A percentile compares a stretch with the other conserved stretches of the same genome.
phyloP scores from a whole-genome alignment of 169 alveolate genomes.

The Plasmodium billcollinsi region DNA sequence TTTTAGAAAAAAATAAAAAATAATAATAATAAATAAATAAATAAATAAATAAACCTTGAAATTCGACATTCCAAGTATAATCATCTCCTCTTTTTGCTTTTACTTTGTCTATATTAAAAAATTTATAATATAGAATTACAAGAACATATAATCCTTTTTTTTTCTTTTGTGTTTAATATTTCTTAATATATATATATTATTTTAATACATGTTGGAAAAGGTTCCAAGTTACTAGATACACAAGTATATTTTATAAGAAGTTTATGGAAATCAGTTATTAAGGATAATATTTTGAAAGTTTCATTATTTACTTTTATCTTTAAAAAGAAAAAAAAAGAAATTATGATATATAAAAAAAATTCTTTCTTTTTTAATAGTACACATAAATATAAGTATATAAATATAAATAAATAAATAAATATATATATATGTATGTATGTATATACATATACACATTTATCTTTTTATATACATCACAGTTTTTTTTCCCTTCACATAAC shows the following conservation, averaged over 20 bases:
- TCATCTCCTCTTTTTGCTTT: slow-evolving; percentile 65
- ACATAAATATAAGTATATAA: no score
- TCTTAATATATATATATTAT: background rate
- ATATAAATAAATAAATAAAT: background rate
- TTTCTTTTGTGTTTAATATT: background rate
- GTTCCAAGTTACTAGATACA: slow-evolving; percentile 13
- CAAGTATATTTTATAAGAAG: slow-evolving; percentile 65
- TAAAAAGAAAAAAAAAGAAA: background rate
- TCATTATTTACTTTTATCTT: slow-evolving; percentile 62
- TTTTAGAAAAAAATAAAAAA: background rate
- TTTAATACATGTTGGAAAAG: slow-evolving; percentile 55
- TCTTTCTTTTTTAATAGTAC: no score
- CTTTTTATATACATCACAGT: slow-evolving; percentile 63
- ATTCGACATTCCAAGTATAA: slow-evolving; percentile 59
- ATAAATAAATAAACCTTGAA: slow-evolving; percentile 53
- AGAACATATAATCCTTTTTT: slow-evolving; percentile 20
- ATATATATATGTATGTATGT: no score
- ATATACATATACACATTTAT: background rate
- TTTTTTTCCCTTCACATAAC: slow-evolving; percentile 76
- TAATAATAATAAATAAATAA: no score
- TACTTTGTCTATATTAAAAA: slow-evolving; percentile 33
- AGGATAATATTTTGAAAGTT: slow-evolving; percentile 60
- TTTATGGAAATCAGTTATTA: slow-evolving; percentile 71
- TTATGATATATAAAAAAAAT: no score
- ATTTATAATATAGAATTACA: background rate